Evolutionary conservation across 202 grass and related monocot genomes (phyloP), one percentile per base, ranked within the genome.

Genomic region (Setaria viridis): DNA sequence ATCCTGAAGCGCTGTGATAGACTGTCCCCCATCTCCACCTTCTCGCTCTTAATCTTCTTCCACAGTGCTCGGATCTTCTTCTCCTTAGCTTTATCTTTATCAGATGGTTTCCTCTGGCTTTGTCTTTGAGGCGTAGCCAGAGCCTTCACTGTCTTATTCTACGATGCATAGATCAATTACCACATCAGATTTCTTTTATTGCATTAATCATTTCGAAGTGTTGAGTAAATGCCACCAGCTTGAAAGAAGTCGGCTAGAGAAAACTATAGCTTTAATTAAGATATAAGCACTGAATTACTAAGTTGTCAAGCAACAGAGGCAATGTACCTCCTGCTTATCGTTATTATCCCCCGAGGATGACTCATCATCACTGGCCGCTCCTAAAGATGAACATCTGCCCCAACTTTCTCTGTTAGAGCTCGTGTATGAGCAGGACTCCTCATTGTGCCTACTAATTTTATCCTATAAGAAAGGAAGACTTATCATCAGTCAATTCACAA

Each of bases 321-420:
- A 87, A 63, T 11, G 19, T 70, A 84, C 93, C 91, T 91, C 88
- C 34, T 91, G 81, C 71, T 87, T 91, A 57, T 91, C 81, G 37
- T 91, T 90, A 85, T 51, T 81, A 82, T 87, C 75, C 20, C 87
- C 82, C 34, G 90, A 77, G 51, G 79, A 85, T 83, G 93, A 99
- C 42, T 75, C 88, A 4, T 98, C 91, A 73, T 98, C 91, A 73
- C 90, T 99, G 3, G 59, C 58, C 8, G 79, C 97, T 48, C 90
- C 97, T 65, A 96, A 81, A 87, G 97, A 96, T 76, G 97, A 99
- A 84, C 97, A 96, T 86, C 91, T 91, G 33, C 97, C 95, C 91
- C 82, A 93, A 84, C 93, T 99, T 84, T 96, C 93, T 85, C 88
- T 90, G 32, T 95, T 99, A 19, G 93, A 99, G 68, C 93, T 96